These are phyloP conservation scores for Kwoniella dendrophila DNA, from an alignment of 768 basidiomycete species.

Conservation along the genomic window DNA sequence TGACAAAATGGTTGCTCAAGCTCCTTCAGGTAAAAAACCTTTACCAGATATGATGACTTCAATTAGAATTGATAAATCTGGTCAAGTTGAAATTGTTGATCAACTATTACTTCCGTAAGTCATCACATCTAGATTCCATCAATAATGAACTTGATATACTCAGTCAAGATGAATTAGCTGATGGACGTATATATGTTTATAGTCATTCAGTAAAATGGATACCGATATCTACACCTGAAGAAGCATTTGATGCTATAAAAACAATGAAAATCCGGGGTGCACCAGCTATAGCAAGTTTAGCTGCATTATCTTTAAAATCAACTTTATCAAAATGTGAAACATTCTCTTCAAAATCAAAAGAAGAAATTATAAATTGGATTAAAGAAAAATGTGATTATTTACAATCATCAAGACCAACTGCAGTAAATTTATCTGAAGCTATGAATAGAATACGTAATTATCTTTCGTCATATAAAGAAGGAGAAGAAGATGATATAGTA, in stretches of 20 bases:
- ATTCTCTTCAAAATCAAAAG: constrained; percentile 36
- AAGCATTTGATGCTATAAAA: constrained; percentile 92
- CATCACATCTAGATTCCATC: background rate
- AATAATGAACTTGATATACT: background rate
- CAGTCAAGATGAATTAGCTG: background rate
- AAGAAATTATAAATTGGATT: constrained; percentile 63
- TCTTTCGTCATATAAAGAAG: constrained; percentile 57
- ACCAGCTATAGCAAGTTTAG: constrained; percentile 91
- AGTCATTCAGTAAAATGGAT: constrained; percentile 56
- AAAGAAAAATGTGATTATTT: constrained; percentile 62
- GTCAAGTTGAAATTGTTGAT: constrained; percentile 80
- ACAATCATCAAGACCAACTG: constrained; percentile 87
- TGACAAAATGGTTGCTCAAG: constrained; percentile 44
- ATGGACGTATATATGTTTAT: constrained; percentile 39
- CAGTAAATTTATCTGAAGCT: constrained; percentile 89
- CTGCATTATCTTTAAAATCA: constrained; percentile 74
- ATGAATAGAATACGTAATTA: constrained; percentile 68
- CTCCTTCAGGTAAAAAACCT: constrained; percentile 47
- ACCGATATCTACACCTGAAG: constrained; percentile 67
- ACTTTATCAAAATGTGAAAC: constrained; percentile 59
- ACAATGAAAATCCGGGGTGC: constrained; percentile 92
- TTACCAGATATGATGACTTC: constrained; percentile 57
- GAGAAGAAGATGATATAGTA: constrained; percentile 55
- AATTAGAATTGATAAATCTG: constrained; percentile 56
- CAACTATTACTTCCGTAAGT: constrained; percentile 76